Percentiles rank a stretch among this genome's conserved stretches.
Conservation (phyloP, 2,329 filamentous ascomycete genomes). For the Penicillium sp. region DNA sequence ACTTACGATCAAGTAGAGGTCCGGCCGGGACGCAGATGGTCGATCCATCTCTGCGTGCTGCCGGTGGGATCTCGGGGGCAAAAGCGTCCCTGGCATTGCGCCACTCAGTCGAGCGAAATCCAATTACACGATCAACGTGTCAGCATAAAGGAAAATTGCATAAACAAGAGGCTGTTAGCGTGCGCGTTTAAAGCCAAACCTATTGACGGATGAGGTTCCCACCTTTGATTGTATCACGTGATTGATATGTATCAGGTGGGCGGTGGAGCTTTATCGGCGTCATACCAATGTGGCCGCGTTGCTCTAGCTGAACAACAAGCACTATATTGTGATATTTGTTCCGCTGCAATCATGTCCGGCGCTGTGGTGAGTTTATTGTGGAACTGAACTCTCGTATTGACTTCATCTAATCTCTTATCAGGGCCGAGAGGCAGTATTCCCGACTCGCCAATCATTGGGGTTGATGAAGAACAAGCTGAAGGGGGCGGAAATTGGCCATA, state of each 20-base stretch:
- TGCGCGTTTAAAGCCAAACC: slow-evolving; percentile 22
- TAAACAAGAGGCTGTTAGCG: slow-evolving; percentile 28
- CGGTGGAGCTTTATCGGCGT: slow-evolving; percentile 29
- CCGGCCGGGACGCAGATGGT: slow-evolving; percentile 40
- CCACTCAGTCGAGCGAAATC: slow-evolving; percentile 41
- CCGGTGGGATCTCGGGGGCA: slow-evolving; percentile 46
- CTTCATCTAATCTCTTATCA: slow-evolving; percentile 41
- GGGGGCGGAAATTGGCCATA: slow-evolving; percentile 86
- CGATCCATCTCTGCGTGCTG: slow-evolving; percentile 45
- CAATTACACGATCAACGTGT: slow-evolving; percentile 31
- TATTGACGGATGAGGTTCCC: slow-evolving; percentile 27
- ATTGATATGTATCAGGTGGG: slow-evolving; percentile 17
- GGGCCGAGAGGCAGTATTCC: slow-evolving; percentile 95
- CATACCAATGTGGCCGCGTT: slow-evolving; percentile 31
- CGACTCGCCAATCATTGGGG: slow-evolving; percentile 93
- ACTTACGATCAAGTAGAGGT: slow-evolving; percentile 48
- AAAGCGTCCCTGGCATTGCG: slow-evolving; percentile 51
- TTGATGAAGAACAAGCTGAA: slow-evolving; percentile 98
- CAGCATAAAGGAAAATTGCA: slow-evolving; percentile 24
- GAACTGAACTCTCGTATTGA: slow-evolving; percentile 15
- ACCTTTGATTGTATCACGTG: slow-evolving; percentile 24
- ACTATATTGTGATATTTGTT: slow-evolving; percentile 31
- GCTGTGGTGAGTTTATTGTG: slow-evolving; percentile 33
- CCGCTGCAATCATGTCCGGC: slow-evolving; percentile 38
- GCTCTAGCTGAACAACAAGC: slow-evolving; percentile 12